These are phyloP conservation scores for Chytriomyces hyalinus DNA, from an alignment of 192 early-diverging fungal genomes.

Conservation along the genomic window DNA sequence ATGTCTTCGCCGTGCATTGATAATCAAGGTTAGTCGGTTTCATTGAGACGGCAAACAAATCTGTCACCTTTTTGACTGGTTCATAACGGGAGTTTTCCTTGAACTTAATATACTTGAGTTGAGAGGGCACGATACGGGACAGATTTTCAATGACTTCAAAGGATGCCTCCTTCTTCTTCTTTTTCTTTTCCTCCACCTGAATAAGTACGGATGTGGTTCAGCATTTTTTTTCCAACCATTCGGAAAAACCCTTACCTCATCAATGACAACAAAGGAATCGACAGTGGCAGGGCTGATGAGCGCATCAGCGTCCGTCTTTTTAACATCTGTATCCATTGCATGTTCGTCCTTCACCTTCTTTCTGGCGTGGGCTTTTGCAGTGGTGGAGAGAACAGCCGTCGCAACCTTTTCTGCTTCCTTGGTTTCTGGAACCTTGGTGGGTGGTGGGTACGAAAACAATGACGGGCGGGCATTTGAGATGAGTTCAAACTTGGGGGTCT, in stretches of 20 bases:
- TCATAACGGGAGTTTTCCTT: slow-evolving; percentile 84
- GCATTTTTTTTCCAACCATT: not conserved
- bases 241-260: not conserved
- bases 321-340: slow-evolving; percentile 60
- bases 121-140: slow-evolving; percentile 84
- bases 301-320: slow-evolving; percentile 51
- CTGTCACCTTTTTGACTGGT: slow-evolving; percentile 79
- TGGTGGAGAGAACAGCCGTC: slow-evolving; percentile 94
- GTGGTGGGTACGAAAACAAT: slow-evolving; percentile 90
- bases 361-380: slow-evolving; percentile 87
- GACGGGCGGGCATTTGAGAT: slow-evolving; percentile 85
- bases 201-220: not conserved
- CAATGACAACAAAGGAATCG: slow-evolving; percentile 7
- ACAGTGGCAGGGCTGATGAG: slow-evolving; percentile 18
- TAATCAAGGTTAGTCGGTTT: not conserved
- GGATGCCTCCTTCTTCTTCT: slow-evolving; percentile 76
- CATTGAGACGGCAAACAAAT: not conserved
- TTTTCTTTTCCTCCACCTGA: slow-evolving; percentile 62
- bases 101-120: slow-evolving; percentile 86
- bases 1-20: slow-evolving; percentile 43
- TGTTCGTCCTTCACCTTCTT: slow-evolving; percentile 77
- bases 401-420: slow-evolving; percentile 88
- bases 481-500: slow-evolving; percentile 85
- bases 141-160: slow-evolving; percentile 85
- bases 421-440: slow-evolving; percentile 80